Evolutionary conservation across 371 early-diverging fungal species (phyloP), one percentile per base, ranked within the genome.

Genomic region (Rhizopus delemar): DNA sequence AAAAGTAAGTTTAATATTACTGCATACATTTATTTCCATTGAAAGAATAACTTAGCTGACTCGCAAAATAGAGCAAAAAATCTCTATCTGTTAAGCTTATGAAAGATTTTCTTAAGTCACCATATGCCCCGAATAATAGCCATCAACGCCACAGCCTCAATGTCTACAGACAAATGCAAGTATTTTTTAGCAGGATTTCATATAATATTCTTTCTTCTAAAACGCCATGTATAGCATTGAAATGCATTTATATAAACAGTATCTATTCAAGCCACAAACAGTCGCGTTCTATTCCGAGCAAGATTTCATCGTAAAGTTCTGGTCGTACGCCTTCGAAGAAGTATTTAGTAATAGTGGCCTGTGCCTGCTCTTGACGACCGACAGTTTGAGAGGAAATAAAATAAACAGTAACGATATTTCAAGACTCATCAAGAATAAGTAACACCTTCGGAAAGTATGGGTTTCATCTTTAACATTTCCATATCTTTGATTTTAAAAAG

Each of bases 361-460:
- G 28, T 59, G 51, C 53, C 59, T 59, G 51, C 57, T 56, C 57
- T 62, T 62, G 29, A 62, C 54, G 5, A 48, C 46, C 0, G 55
- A 49, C 58, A 63, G 32, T 36, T 36, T 36, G 0, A 36, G 6
- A 36, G 36, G 36, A 11, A 36, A 36, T 36, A 36, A 36, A 36
- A 36, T 36, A 36, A 36, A 36, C 36, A 36, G 11, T 36, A 36
- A 36, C 36, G 6, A 36, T 36, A 36, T 36, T 36, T 36, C 36
- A 36, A 36, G 36, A 2, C 36, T 36, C 36, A 36, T 36, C 36
- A 36, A 36, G 36, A 11, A 36, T 36, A 36, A 36, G 36, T 36
- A 45, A 45, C 45, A 45, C 45, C 45, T 45, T 45, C 22, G 45
- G 22, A 45, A 45, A 3, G 45, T 45, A 45, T 45, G 22, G 22